Evolutionary conservation across 768 basidiomycete species (phyloP).

Genomic region (Pseudohyphozyma bogoriensis): DNA sequence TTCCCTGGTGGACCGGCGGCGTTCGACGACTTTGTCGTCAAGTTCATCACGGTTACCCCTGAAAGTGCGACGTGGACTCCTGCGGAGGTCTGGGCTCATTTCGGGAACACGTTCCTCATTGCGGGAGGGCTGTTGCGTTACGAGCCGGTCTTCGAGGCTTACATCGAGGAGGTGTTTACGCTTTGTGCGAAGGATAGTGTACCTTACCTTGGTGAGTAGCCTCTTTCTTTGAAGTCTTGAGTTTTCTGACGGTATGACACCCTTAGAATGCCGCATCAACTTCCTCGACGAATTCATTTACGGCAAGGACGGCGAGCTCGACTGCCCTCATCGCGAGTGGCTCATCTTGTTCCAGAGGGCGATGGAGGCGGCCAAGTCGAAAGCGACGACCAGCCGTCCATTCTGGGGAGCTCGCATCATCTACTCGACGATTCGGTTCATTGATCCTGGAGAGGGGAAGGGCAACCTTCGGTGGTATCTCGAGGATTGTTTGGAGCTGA

Average conservation of each 20-base stretch:
- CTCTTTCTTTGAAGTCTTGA: neutral
- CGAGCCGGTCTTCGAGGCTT: neutral
- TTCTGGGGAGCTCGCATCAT: neutral
- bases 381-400: neutral
- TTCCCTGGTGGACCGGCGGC: neutral
- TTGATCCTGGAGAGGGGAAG: conserved; percentile 37
- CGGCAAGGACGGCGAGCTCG: neutral
- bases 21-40: neutral
- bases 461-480: conserved; percentile 56
- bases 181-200: neutral
- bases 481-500: conserved; percentile 64
- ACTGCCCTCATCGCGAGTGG: neutral
- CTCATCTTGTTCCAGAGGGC: neutral
- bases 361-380: neutral
- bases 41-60: neutral
- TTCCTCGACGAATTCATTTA: neutral
- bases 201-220: neutral
- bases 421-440: conserved; percentile 50
- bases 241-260: neutral
- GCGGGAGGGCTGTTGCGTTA: neutral
- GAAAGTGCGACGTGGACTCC: neutral
- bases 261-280: neutral
- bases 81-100: neutral
- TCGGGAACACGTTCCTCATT: neutral
- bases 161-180: neutral